phyloP scores from a whole-genome alignment of 139 green algal species.

The Chara braunii region DNA sequence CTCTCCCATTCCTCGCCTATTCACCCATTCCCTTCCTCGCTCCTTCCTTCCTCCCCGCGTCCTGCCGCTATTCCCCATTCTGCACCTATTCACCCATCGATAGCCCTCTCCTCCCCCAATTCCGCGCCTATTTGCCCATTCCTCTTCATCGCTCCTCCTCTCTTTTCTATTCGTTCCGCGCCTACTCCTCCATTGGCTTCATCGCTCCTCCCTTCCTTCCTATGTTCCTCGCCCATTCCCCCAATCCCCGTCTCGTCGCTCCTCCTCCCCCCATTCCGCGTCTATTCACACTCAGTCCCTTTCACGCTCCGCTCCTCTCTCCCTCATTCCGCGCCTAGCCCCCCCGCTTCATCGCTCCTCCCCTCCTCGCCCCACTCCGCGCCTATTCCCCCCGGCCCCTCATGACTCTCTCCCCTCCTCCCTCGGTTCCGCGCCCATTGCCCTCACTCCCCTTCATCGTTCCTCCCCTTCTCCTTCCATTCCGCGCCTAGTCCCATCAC shows the following conservation, averaged over 20 bases:
- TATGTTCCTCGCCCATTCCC: not conserved
- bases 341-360: not conserved
- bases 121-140: not conserved
- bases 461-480: not conserved
- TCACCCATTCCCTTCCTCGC: not conserved
- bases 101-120: not conserved
- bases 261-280: not conserved
- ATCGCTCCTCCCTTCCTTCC: not conserved
- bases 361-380: not conserved
- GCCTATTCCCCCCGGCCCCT: not conserved
- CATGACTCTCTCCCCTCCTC: not conserved
- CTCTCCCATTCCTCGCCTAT: not conserved
- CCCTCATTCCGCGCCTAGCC: not conserved
- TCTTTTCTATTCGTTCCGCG: not conserved
- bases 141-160: conserved; percentile 1
- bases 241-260: not conserved
- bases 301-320: not conserved
- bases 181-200: not conserved
- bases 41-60: not conserved
- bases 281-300: not conserved
- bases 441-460: not conserved
- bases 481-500: not conserved
- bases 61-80: not conserved
- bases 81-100: not conserved
- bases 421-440: not conserved